A percentile compares a stretch with the other conserved stretches of the same genome.
Conservation (phyloP, 192 early-diverging fungal genomes). For the Lunasporangiospora selenospora region DNA sequence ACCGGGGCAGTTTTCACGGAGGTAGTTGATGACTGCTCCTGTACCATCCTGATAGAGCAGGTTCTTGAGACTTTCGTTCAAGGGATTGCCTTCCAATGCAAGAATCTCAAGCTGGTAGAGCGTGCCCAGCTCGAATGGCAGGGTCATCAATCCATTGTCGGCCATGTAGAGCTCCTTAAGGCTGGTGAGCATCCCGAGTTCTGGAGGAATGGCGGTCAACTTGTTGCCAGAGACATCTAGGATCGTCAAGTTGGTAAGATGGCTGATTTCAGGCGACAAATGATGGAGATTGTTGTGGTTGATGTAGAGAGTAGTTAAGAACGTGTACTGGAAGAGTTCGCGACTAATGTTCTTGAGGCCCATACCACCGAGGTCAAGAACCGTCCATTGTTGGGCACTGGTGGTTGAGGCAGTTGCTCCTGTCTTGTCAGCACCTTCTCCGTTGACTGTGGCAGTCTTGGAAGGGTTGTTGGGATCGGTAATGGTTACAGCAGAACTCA, state of each 20-base stretch:
- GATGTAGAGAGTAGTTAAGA: conserved; percentile 92
- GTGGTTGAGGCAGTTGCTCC: conserved; percentile 12
- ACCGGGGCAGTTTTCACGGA: conserved; percentile 91
- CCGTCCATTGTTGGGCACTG: conserved; percentile 76
- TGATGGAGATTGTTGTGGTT: conserved; percentile 94
- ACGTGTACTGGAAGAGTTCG: conserved; percentile 81
- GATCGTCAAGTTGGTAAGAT: conserved; percentile 69
- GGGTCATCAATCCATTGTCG: conserved; percentile 86
- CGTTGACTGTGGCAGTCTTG: conserved; percentile 50
- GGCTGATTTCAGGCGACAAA: conserved; percentile 73
- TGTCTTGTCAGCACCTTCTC: conserved; percentile 54
- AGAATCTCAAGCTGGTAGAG: conserved; percentile 90
- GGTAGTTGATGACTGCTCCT: conserved; percentile 77
- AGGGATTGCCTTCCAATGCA: conserved; percentile 95
- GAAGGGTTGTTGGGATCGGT: conserved; percentile 62
- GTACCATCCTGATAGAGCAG: conserved; percentile 91
- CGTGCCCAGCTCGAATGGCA: conserved; percentile 90
- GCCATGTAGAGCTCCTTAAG: conserved; percentile 87
- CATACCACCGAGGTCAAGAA: conserved; percentile 96
- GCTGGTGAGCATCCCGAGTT: conserved; percentile 83
- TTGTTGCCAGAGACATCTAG: conserved; percentile 94
- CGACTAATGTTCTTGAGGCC: conserved; percentile 79
- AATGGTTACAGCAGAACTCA: conserved; percentile 59
- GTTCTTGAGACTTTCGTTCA: conserved; percentile 80
- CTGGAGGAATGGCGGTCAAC: conserved; percentile 81